Evolutionary conservation across 2,329 filamentous ascomycete genomes (phyloP).

Genomic region (Setomelanomma holmii): DNA sequence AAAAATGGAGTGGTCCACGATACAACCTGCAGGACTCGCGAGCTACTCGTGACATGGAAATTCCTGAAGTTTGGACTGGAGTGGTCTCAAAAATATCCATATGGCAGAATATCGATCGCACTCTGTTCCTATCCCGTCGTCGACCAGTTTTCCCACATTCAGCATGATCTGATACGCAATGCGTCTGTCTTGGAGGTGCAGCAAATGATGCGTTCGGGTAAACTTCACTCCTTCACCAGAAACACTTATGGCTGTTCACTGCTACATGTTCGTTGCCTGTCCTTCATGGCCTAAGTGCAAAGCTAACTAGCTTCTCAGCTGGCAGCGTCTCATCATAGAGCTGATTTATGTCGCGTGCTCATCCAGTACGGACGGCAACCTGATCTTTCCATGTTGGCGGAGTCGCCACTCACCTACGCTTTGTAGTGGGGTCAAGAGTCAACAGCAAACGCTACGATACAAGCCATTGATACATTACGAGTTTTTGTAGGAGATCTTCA

Average conservation of each 20-base stretch:
- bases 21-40: neutral
- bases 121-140: constrained; percentile 15
- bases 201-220: constrained; percentile 5
- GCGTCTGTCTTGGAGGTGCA: constrained; percentile 8
- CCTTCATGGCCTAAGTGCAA: neutral
- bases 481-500: neutral
- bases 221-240: constrained; percentile 15
- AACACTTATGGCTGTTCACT: constrained; percentile 2
- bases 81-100: constrained; percentile 3
- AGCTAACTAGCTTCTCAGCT: neutral
- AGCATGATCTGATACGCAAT: neutral
- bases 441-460: no score
- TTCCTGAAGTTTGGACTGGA: constrained; percentile 7
- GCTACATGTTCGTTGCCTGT: constrained; percentile 11
- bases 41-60: neutral
- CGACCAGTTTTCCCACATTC: neutral
- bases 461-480: neutral
- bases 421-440: no score
- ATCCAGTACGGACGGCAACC: neutral
- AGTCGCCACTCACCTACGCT: neutral
- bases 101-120: constrained; percentile 11
- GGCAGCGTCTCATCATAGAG: neutral
- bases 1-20: neutral
- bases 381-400: neutral
- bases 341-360: constrained; percentile 8